Percentiles rank a stretch among this genome's conserved stretches.
Conservation (phyloP, 495 filamentous ascomycete species). For the Aspergillus diversus region DNA sequence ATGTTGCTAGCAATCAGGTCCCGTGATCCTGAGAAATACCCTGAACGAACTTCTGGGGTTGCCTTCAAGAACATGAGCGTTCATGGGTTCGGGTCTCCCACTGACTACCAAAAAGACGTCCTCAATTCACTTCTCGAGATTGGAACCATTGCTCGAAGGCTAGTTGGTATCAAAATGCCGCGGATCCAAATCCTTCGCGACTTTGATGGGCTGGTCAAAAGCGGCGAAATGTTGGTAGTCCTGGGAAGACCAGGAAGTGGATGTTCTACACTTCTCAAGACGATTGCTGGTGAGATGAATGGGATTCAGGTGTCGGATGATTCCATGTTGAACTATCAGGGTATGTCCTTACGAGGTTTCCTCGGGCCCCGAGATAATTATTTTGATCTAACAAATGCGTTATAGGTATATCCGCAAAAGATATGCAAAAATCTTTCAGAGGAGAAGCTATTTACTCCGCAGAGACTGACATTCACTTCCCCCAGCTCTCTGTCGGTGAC, state of each 20-base stretch:
- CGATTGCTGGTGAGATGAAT: slow-evolving; percentile 39
- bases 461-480: slow-evolving; percentile 64
- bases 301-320: slow-evolving; percentile 40
- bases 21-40: slow-evolving; percentile 30
- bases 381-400: slow-evolving; percentile 39
- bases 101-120: slow-evolving; percentile 57
- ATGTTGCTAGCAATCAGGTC: slow-evolving; percentile 26
- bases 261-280: slow-evolving; percentile 46
- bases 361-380: neutral
- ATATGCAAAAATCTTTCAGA: slow-evolving; percentile 65
- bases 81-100: slow-evolving; percentile 52
- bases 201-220: slow-evolving; percentile 41
- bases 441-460: slow-evolving; percentile 61
- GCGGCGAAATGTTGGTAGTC: slow-evolving; percentile 41
- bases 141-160: slow-evolving; percentile 40
- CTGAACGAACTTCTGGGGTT: slow-evolving; percentile 38
- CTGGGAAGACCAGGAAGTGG: slow-evolving; percentile 45
- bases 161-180: slow-evolving; percentile 25
- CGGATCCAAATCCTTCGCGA: slow-evolving; percentile 40
- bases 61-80: slow-evolving; percentile 54
- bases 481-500: slow-evolving; percentile 61
- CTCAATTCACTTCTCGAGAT: slow-evolving; percentile 40
- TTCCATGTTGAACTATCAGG: slow-evolving; percentile 51
- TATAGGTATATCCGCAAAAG: slow-evolving; percentile 65
- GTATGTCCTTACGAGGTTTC: slow-evolving; percentile 16